A percentile compares a stretch with the other conserved stretches of the same genome.
phyloP scores from a whole-genome alignment of 441 rosid genomes.

The Viola pubescens region DNA sequence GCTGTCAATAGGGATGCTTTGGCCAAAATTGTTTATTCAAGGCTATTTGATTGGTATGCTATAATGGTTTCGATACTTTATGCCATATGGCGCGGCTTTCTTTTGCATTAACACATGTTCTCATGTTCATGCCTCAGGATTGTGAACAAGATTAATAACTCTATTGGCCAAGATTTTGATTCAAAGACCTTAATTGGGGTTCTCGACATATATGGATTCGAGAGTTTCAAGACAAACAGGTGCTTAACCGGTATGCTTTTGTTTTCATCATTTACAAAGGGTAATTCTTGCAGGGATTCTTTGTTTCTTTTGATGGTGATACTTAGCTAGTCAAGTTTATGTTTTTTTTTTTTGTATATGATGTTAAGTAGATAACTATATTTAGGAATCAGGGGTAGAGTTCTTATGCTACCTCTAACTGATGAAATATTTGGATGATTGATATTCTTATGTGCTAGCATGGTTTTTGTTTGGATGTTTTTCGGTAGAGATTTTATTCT shows the following conservation, averaged over 20 bases:
- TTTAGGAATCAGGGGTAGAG: too few species aligned
- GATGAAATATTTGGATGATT: too few species aligned
- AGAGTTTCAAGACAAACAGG: slow-evolving; percentile 95
- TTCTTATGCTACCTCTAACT: too few species aligned
- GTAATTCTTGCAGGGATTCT: slow-evolving; percentile 26
- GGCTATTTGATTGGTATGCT: slow-evolving; percentile 90
- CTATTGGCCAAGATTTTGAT: slow-evolving; percentile 87
- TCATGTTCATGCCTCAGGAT: slow-evolving; percentile 49
- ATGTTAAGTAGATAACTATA: too few species aligned
- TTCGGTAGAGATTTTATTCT: too few species aligned
- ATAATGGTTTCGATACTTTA: background rate
- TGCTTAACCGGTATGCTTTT: slow-evolving; percentile 88
- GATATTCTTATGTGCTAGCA: too few species aligned
- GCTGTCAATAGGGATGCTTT: slow-evolving; percentile 85
- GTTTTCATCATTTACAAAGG: slow-evolving; percentile 39
- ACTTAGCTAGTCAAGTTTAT: slow-evolving; percentile 6
- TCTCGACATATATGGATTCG: slow-evolving; percentile 35
- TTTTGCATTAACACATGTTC: slow-evolving; percentile 16
- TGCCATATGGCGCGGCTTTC: background rate
- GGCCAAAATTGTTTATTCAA: slow-evolving; percentile 88
- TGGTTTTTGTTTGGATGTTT: too few species aligned
- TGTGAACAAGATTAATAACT: slow-evolving; percentile 71
- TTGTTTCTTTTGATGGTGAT: slow-evolving; percentile 21
- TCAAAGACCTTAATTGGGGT: slow-evolving; percentile 86
- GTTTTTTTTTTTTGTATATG: too few species aligned